Percentiles rank a stretch among this genome's conserved stretches.
Evolutionary conservation across 108 stramenopile genomes (phyloP).

Genomic region (Skeletonema costatum): DNA sequence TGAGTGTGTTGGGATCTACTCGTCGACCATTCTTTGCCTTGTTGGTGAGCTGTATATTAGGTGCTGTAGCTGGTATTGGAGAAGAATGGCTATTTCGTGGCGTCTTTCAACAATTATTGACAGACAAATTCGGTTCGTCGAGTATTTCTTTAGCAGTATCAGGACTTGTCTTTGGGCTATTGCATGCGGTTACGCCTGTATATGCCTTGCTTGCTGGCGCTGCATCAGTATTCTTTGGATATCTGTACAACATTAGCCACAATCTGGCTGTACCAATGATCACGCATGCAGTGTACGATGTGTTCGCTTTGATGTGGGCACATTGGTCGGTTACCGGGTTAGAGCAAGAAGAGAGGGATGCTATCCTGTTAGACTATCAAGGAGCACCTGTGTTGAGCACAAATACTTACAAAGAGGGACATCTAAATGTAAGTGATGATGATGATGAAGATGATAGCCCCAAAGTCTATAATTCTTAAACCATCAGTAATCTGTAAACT

Average conservation of each 20-base stretch:
- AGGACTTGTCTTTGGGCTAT: slow-evolving; percentile 73
- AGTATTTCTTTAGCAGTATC: slow-evolving; percentile 51
- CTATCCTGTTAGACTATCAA: slow-evolving; percentile 27
- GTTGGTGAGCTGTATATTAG: slow-evolving; percentile 53
- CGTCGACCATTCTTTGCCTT: slow-evolving; percentile 62
- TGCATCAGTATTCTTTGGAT: slow-evolving; percentile 87
- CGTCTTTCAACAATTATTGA: slow-evolving; percentile 66
- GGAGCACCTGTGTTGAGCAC: slow-evolving; percentile 25
- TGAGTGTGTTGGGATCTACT: slow-evolving; percentile 64
- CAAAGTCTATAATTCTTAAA: not conserved
- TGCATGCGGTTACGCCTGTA: slow-evolving; percentile 87
- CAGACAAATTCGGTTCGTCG: slow-evolving; percentile 24
- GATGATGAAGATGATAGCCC: not conserved
- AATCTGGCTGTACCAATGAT: slow-evolving; percentile 84
- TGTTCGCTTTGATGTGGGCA: slow-evolving; percentile 76
- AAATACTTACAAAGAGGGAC: not conserved
- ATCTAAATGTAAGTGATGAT: not conserved
- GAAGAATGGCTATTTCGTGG: slow-evolving; percentile 92
- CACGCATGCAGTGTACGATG: slow-evolving; percentile 86
- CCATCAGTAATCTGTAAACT: not conserved
- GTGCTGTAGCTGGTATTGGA: slow-evolving; percentile 79
- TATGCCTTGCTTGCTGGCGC: slow-evolving; percentile 75
- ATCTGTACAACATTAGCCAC: slow-evolving; percentile 51
- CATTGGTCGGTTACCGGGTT: slow-evolving; percentile 69
- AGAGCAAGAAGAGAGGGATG: slow-evolving; percentile 47